Conservation (phyloP, 129 eudicot genomes). For the Pulicaria dysenterica region DNA sequence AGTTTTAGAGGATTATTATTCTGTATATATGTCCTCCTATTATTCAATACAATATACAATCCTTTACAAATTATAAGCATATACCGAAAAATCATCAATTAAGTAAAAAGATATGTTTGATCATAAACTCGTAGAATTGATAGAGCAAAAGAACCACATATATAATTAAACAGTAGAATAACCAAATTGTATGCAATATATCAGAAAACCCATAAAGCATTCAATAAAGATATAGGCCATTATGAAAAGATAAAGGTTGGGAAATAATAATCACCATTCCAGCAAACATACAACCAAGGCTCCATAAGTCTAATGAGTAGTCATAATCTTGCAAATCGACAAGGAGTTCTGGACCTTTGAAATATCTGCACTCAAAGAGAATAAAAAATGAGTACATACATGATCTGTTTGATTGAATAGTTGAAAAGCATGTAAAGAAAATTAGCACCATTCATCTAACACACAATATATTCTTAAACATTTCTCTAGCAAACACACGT, state of each 20-base stretch:
- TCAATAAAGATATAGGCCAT: not conserved
- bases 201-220: not conserved
- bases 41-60: no score
- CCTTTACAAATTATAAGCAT: no score
- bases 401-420: not conserved
- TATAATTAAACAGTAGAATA: not conserved
- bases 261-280: slow-evolving; percentile 68
- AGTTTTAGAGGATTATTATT: no score
- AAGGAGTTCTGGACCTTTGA: slow-evolving; percentile 88
- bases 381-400: not conserved
- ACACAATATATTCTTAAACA: no score
- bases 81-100: not conserved
- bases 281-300: slow-evolving; percentile 94
- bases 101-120: not conserved
- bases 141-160: not conserved
- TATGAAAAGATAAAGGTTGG: not conserved
- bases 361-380: slow-evolving; percentile 56
- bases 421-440: not conserved
- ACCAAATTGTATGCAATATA: slow-evolving; percentile 3
- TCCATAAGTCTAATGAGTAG: slow-evolving; percentile 86
- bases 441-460: no score
- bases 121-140: not conserved
- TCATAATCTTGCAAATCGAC: slow-evolving; percentile 90
- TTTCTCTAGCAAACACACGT: not conserved
- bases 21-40: no score